phyloP scores from a whole-genome alignment of 2,329 filamentous ascomycete species.

The Fusarium longipes region DNA sequence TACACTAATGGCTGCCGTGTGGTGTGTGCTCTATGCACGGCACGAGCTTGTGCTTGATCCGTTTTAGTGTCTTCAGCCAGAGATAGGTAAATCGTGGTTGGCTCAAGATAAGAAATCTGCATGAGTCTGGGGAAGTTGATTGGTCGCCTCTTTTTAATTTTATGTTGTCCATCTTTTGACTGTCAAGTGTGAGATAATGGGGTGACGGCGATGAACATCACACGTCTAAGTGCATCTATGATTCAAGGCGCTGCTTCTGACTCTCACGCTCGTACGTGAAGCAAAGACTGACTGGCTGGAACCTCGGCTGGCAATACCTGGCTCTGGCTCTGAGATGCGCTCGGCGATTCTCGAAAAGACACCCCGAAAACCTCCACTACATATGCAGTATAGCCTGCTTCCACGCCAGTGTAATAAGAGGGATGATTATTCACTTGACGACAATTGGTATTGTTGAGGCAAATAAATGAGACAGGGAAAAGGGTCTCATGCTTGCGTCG shows the following conservation, averaged over 20 bases:
- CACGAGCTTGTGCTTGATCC: constrained; percentile 41
- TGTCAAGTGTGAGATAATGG: constrained; percentile 44
- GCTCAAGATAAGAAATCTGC: constrained; percentile 56
- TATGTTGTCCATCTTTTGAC: constrained; percentile 56
- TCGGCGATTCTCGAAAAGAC: constrained; percentile 34
- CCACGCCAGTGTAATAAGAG: constrained; percentile 39
- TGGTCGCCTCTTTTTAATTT: constrained; percentile 54
- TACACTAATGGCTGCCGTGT: constrained; percentile 34
- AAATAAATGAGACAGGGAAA: constrained; percentile 29
- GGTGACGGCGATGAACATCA: constrained; percentile 34
- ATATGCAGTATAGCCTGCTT: constrained; percentile 37
- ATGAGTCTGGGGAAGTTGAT: constrained; percentile 49
- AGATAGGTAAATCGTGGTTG: constrained; percentile 49
- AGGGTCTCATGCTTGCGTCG: constrained; percentile 20
- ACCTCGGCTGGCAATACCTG: constrained; percentile 2
- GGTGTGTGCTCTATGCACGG: constrained; percentile 35
- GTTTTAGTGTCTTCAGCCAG: constrained; percentile 38
- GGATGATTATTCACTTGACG: constrained; percentile 9
- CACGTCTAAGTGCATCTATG: constrained; percentile 31
- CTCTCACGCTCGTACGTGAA: neutral
- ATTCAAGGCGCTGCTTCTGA: constrained; percentile 17
- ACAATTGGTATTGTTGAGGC: constrained; percentile 21
- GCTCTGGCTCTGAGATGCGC: constrained; percentile 23
- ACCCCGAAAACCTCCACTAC: constrained; percentile 22
- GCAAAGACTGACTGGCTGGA: neutral